A percentile compares a stretch with the other conserved stretches of the same genome.
phyloP scores from a whole-genome alignment of 2,329 filamentous ascomycete species.

The Colletotrichum chlorophyti region DNA sequence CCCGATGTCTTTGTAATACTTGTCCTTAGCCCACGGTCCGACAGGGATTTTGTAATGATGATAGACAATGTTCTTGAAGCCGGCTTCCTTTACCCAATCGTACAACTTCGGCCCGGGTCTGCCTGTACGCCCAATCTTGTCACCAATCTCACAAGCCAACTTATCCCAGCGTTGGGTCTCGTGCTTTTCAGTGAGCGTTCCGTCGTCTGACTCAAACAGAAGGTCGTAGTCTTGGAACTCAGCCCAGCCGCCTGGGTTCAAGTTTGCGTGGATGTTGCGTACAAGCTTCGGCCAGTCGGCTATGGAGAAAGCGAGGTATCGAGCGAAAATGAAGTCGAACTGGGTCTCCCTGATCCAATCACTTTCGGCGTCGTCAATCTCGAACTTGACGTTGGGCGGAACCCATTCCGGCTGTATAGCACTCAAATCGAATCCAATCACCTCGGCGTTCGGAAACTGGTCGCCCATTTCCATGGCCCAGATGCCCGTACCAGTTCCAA shows the following conservation, averaged over 20 bases:
- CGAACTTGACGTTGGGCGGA: slow-evolving; percentile 76
- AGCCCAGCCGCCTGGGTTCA: slow-evolving; percentile 41
- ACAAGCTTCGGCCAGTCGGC: background rate
- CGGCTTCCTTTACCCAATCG: slow-evolving; percentile 42
- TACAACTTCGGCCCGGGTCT: slow-evolving; percentile 35
- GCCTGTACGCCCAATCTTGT: slow-evolving; percentile 45
- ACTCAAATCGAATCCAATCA: slow-evolving; percentile 70
- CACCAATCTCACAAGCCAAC: slow-evolving; percentile 39
- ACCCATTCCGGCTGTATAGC: slow-evolving; percentile 70
- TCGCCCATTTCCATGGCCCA: slow-evolving; percentile 74
- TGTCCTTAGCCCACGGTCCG: slow-evolving; percentile 43
- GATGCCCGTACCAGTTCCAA: slow-evolving; percentile 52
- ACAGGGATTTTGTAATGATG: slow-evolving; percentile 40
- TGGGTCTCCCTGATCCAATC: background rate
- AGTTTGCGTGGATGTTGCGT: slow-evolving; percentile 5
- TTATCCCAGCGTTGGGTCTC: slow-evolving; percentile 42
- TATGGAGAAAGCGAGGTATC: slow-evolving; percentile 34
- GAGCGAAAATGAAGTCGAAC: slow-evolving; percentile 28
- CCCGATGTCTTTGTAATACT: slow-evolving; percentile 41
- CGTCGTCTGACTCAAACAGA: slow-evolving; percentile 44
- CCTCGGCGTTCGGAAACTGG: slow-evolving; percentile 60
- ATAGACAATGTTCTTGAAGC: slow-evolving; percentile 41
- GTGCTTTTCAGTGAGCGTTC: slow-evolving; percentile 34
- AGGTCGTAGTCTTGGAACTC: slow-evolving; percentile 46
- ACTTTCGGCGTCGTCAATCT: slow-evolving; percentile 67